Conservation (phyloP, 768 basidiomycete species). For the Tulasnella sp. region DNA sequence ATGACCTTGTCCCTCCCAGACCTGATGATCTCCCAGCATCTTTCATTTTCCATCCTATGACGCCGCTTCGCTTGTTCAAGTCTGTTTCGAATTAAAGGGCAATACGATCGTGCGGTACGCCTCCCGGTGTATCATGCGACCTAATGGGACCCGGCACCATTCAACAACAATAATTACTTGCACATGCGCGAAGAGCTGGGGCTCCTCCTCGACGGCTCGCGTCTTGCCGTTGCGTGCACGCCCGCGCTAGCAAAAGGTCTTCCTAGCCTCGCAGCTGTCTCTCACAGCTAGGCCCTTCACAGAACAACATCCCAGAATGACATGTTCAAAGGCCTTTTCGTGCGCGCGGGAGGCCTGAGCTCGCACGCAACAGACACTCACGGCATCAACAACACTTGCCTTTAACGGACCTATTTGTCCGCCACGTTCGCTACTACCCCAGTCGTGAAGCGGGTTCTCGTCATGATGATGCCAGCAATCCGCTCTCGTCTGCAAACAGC, state of each 20-base stretch:
- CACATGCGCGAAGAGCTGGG: constrained; percentile 3
- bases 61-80: background rate
- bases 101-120: constrained; percentile 11
- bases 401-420: background rate
- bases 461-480: constrained; percentile 17
- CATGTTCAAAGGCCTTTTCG: constrained; percentile 2
- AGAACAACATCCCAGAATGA: constrained; percentile 18
- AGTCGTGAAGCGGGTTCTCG: background rate
- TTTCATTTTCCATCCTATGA: constrained; percentile 16
- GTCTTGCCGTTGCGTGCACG: background rate
- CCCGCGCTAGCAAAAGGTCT: background rate
- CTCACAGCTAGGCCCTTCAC: constrained; percentile 13
- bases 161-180: background rate
- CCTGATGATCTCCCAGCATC: constrained; percentile 10
- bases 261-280: constrained; percentile 8
- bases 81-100: background rate
- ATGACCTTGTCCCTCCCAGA: constrained; percentile 10
- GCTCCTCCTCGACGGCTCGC: constrained; percentile 12
- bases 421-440: constrained; percentile 3
- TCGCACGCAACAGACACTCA: background rate
- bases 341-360: constrained; percentile 20
- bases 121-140: constrained; percentile 19
- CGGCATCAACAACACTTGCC: background rate
- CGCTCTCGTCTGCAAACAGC: background rate
- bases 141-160: background rate